phyloP scores from a whole-genome alignment of 495 filamentous ascomycete species.

The Jackrogersella minutella region DNA sequence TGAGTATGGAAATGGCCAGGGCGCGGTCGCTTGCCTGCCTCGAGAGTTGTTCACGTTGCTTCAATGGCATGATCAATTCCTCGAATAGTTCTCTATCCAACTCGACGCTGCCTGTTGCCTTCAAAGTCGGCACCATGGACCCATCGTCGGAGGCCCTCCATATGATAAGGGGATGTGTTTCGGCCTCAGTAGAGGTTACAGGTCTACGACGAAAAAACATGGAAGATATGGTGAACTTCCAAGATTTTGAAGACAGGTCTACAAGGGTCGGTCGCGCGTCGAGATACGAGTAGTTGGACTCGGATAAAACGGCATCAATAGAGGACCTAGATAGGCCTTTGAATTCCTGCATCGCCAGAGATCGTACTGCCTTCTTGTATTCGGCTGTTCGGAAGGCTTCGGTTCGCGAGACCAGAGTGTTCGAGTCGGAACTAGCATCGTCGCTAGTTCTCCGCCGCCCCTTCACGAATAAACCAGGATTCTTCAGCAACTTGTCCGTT shows the following conservation, averaged over 20 bases:
- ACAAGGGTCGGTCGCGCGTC: constrained; percentile 78
- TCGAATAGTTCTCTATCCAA: constrained; percentile 81
- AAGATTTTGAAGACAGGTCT: constrained; percentile 79
- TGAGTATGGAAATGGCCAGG: constrained; percentile 74
- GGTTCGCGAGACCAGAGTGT: constrained; percentile 62
- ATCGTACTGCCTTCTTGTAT: constrained; percentile 77
- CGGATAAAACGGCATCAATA: constrained; percentile 87
- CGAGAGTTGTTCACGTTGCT: constrained; percentile 60
- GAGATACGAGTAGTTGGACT: constrained; percentile 87
- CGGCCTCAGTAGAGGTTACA: constrained; percentile 62
- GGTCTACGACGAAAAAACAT: constrained; percentile 75
- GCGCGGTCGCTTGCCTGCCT: constrained; percentile 68
- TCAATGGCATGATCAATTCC: constrained; percentile 70
- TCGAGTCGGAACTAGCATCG: constrained; percentile 36
- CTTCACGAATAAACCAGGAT: constrained; percentile 75
- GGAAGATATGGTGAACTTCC: constrained; percentile 81
- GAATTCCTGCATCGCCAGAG: constrained; percentile 76
- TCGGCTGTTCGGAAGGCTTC: constrained; percentile 76
- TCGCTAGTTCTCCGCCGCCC: constrained; percentile 71
- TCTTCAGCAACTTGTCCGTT: constrained; percentile 82
- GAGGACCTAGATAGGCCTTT: constrained; percentile 78
- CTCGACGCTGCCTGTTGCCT: constrained; percentile 76
- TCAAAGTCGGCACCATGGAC: constrained; percentile 64
- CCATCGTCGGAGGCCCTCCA: constrained; percentile 66
- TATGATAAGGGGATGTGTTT: constrained; percentile 64